Evolutionary conservation across 2,329 filamentous ascomycete genomes (phyloP), one percentile per base, ranked within the genome.

Genomic region (Aspergillus versicolor): DNA sequence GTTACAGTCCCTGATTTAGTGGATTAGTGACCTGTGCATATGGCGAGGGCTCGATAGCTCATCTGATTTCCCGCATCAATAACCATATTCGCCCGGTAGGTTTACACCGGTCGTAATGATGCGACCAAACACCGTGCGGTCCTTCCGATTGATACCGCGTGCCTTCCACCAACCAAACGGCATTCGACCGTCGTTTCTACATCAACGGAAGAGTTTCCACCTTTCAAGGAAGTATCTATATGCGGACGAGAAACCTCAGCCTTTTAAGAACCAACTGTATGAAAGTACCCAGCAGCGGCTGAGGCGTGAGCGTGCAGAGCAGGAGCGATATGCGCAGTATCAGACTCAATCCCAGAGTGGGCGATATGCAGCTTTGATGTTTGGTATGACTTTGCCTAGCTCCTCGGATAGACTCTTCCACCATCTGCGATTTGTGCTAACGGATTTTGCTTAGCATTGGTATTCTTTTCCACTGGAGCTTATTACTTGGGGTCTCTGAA

Each of bases 241-340:
- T 41, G 63, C 63, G 41, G 67, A 69, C 42, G 67, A 73, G 34
- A 70, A 72, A 51, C 62, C 59, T 27, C 75, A 74, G 57, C 79
- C 81, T 1, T 88, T 88, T 74, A 82, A 84, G 67, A 78, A 79
- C 34, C 84, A 88, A 68, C 65, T 88, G 44, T 86, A 85, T 61
- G 82, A 87, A 66, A 87, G 83, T 62, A 86, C 85, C 13, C 74
- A 80, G 41, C 78, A 84, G 64, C 79, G 85, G 43, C 68, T 88
- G 59, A 76, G 82, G 67, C 78, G 81, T 49, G 85, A 88, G 65
- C 79, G 82, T 53, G 81, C 79, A 22, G 81, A 85, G 66, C 81
- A 85, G 66, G 75, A 77, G 34, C 71, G 79, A 43, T 83, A 79
- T 62, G 75, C 80, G 4, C 72, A 74, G 54, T 70, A 75, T 60